These are phyloP conservation scores for Rhizoclosmatium sp. DNA, from an alignment of 192 early-diverging fungal genomes.

Conservation along the genomic window DNA sequence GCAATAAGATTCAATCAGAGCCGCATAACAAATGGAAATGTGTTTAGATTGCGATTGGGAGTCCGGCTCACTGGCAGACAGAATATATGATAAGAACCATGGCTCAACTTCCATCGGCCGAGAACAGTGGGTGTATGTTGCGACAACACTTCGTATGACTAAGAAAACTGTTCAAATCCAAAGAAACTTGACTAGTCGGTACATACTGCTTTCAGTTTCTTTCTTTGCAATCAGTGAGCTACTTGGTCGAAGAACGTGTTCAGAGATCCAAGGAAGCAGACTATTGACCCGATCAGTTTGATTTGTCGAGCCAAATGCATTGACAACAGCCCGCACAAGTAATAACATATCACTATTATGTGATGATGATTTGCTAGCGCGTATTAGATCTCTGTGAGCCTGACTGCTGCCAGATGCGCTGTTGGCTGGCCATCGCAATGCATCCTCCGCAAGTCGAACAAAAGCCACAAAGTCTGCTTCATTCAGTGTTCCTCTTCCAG, in stretches of 20 bases:
- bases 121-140: neutral
- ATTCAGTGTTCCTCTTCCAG: too few species aligned
- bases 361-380: too few species aligned
- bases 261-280: neutral
- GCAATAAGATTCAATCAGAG: slow-evolving; percentile 11
- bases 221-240: neutral
- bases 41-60: neutral
- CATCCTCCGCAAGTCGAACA: too few species aligned
- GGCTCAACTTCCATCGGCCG: neutral
- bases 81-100: neutral
- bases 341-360: too few species aligned
- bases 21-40: neutral
- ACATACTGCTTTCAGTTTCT: neutral
- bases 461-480: too few species aligned
- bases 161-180: neutral
- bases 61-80: neutral
- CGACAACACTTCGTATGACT: neutral
- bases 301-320: too few species aligned
- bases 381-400: too few species aligned
- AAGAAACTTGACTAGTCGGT: too few species aligned
- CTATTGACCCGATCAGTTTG: neutral
- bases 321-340: too few species aligned
- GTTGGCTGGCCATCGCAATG: too few species aligned
- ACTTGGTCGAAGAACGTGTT: neutral
- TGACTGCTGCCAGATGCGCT: too few species aligned